Evolutionary conservation across 805 yeast species (phyloP).

Genomic region (Pichia phayaonensis): DNA sequence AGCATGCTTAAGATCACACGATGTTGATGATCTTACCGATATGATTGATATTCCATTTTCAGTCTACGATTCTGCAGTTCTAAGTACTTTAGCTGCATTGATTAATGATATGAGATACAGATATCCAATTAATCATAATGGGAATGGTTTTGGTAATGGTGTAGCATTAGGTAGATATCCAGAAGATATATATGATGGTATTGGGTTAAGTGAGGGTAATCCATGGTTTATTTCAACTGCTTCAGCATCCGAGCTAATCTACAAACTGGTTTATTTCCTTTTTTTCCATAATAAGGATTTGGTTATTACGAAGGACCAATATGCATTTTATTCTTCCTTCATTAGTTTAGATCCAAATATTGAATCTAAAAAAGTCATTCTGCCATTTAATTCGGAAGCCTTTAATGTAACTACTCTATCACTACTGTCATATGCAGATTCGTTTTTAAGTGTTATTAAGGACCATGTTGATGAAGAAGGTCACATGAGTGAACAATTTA

Average conservation of each 20-base stretch:
- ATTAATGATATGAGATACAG: conserved; percentile 61
- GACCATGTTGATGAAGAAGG: conserved; percentile 60
- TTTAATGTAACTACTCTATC: conserved; percentile 39
- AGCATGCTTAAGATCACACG: conserved; percentile 40
- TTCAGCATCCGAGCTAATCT: conserved; percentile 57
- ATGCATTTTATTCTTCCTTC: conserved; percentile 17
- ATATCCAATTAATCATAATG: conserved; percentile 66
- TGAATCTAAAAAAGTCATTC: conserved; percentile 11
- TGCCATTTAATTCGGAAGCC: conserved; percentile 34
- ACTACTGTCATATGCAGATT: conserved; percentile 53
- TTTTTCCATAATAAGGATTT: conserved; percentile 36
- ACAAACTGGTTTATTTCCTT: conserved; percentile 43
- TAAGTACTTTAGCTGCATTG: conserved; percentile 58
- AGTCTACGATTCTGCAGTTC: conserved; percentile 46
- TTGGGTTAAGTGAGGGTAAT: conserved; percentile 66
- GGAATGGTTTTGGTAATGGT: conserved; percentile 34
- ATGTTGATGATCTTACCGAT: conserved; percentile 29
- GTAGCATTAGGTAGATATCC: conserved; percentile 88
- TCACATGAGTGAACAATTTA: conserved; percentile 83
- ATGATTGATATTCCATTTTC: conserved; percentile 50
- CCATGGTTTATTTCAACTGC: conserved; percentile 89
- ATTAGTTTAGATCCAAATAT: conserved; percentile 17
- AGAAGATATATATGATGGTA: conserved; percentile 83
- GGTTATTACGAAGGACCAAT: conserved; percentile 23
- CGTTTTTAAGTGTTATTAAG: conserved; percentile 52